Conservation (phyloP, 2,329 filamentous ascomycete genomes). For the Metarhizium guizhouense region DNA sequence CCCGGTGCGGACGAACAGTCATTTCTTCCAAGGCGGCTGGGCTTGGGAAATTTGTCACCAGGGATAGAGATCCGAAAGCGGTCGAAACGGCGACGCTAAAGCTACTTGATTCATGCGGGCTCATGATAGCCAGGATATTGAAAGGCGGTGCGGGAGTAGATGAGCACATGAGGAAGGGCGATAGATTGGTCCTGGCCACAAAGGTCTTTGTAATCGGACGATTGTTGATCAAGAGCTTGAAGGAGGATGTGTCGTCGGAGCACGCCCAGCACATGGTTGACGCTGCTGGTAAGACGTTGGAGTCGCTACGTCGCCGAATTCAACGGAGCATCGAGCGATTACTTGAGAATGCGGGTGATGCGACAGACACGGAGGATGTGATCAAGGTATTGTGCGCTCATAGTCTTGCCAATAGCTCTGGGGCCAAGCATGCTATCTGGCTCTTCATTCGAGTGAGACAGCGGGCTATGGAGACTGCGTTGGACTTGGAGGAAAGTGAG, state of each 20-base stretch:
- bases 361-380: slow-evolving; percentile 41
- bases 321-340: slow-evolving; percentile 61
- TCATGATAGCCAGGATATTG: slow-evolving; percentile 40
- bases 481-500: slow-evolving; percentile 42
- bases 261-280: slow-evolving; percentile 38
- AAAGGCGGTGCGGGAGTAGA: slow-evolving; percentile 26
- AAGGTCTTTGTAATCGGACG: slow-evolving; percentile 71
- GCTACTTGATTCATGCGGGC: slow-evolving; percentile 42
- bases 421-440: slow-evolving; percentile 66
- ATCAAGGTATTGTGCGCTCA: slow-evolving; percentile 73
- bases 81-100: slow-evolving; percentile 33
- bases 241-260: slow-evolving; percentile 31
- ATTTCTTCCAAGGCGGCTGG: slow-evolving; percentile 58
- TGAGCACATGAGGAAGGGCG: slow-evolving; percentile 29
- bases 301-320: slow-evolving; percentile 52
- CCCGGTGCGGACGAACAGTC: slow-evolving; percentile 63
- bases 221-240: slow-evolving; percentile 65
- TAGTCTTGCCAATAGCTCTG: slow-evolving; percentile 71
- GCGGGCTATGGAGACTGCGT: slow-evolving; percentile 55
- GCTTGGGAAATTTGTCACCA: slow-evolving; percentile 36
- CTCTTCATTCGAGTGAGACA: slow-evolving; percentile 70
- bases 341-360: slow-evolving; percentile 51
- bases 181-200: slow-evolving; percentile 47
- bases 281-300: slow-evolving; percentile 54
- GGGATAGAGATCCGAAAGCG: slow-evolving; percentile 17